A percentile compares a stretch with the other conserved stretches of the same genome.
Evolutionary conservation across 2,329 filamentous ascomycete species (phyloP).

Genomic region (Claviceps humidiphila): DNA sequence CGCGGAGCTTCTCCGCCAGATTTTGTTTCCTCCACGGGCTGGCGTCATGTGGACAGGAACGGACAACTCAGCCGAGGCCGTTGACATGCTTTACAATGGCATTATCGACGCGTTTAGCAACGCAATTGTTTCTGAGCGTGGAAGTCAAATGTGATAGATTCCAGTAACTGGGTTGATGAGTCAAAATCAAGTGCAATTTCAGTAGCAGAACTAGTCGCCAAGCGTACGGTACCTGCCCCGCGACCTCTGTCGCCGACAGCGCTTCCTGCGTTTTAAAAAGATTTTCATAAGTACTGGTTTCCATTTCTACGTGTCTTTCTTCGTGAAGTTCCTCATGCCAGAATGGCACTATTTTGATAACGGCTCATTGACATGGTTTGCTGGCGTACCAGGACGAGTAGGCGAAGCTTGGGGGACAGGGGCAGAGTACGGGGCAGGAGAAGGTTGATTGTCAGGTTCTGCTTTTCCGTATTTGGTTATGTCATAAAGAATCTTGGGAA

Average conservation of each 20-base stretch:
- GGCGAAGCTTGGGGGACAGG: too few species aligned
- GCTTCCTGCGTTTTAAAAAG: too few species aligned
- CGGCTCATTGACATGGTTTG: too few species aligned
- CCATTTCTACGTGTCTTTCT: too few species aligned
- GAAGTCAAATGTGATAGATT: constrained; percentile 5
- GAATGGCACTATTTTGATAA: too few species aligned
- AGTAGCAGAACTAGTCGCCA: background rate
- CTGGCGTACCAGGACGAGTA: too few species aligned
- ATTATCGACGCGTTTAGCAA: constrained; percentile 8
- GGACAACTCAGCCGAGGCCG: constrained; percentile 7
- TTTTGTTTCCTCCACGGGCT: constrained; percentile 9
- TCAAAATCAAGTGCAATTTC: background rate
- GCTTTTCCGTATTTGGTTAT: too few species aligned
- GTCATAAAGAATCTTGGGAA: background rate
- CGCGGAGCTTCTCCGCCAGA: constrained; percentile 8
- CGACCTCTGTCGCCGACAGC: too few species aligned
- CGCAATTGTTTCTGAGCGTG: constrained; percentile 7
- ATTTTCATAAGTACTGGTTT: too few species aligned
- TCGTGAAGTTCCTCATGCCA: too few species aligned
- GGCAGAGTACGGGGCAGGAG: too few species aligned
- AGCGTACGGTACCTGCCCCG: background rate
- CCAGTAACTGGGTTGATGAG: background rate
- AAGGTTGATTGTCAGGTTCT: too few species aligned
- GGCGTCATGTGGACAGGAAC: constrained; percentile 9
- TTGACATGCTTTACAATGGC: constrained; percentile 9